Percentiles rank a stretch among this genome's conserved stretches.
These are phyloP conservation scores for Chrysosporium queenslandicum DNA, from an alignment of 2,329 filamentous ascomycete species.

Conservation along the genomic window DNA sequence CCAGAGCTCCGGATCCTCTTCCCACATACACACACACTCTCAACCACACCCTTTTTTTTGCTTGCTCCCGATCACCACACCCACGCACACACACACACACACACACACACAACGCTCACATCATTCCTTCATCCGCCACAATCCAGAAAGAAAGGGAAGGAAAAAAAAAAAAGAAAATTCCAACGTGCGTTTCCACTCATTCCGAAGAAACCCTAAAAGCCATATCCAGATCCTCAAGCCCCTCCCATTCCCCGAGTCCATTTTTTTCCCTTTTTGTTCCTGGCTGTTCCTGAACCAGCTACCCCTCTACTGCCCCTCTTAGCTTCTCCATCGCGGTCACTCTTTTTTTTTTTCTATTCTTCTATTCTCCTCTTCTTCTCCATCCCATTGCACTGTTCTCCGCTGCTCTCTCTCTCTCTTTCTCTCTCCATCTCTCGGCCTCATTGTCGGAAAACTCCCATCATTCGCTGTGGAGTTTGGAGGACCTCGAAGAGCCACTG, in stretches of 20 bases:
- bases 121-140: neutral
- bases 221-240: neutral
- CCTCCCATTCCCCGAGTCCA: neutral
- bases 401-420: neutral
- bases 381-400: conserved; percentile 11
- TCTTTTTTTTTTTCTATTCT: conserved; percentile 16
- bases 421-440: no score
- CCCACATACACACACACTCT: conserved; percentile 1
- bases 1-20: conserved; percentile 12
- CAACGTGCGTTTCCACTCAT: neutral
- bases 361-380: conserved; percentile 13
- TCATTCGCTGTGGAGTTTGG: conserved; percentile 10
- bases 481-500: neutral
- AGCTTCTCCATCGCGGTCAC: conserved; percentile 12
- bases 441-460: neutral
- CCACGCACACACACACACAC: conserved; percentile 1
- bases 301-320: conserved; percentile 1
- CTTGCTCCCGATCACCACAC: no score
- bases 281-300: conserved; percentile 9
- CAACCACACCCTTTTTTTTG: neutral
- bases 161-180: neutral
- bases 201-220: neutral
- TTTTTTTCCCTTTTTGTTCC: conserved; percentile 7
- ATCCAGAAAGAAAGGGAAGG: neutral
- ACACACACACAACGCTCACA: neutral